phyloP scores from a whole-genome alignment of 1,284 basidiomycete species.

The Nidula niveotomentosa region DNA sequence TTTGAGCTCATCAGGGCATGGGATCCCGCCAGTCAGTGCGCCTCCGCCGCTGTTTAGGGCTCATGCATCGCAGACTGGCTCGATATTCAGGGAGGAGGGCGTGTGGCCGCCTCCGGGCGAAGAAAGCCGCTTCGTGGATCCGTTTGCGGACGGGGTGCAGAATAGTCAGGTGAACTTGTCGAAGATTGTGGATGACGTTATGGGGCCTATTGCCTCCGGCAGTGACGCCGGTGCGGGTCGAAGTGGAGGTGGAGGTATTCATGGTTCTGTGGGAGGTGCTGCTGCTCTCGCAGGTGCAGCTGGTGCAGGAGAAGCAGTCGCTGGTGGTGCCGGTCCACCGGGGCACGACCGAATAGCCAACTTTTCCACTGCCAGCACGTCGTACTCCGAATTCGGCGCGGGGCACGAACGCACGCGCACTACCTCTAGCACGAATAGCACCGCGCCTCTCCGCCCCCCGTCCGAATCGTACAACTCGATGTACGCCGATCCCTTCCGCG shows the following conservation, averaged over 20 bases:
- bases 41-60: slow-evolving; percentile 18
- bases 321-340: neutral
- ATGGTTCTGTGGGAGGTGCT: neutral
- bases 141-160: slow-evolving; percentile 15
- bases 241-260: neutral
- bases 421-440: slow-evolving; percentile 4
- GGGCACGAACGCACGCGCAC: slow-evolving; percentile 6
- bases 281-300: neutral
- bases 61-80: slow-evolving; percentile 23
- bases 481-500: slow-evolving; percentile 2
- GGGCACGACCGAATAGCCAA: neutral
- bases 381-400: neutral
- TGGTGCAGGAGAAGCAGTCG: neutral
- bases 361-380: neutral
- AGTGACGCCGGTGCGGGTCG: neutral
- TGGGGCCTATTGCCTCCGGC: slow-evolving; percentile 19
- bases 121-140: slow-evolving; percentile 18
- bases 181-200: slow-evolving; percentile 29
- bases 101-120: slow-evolving; percentile 23
- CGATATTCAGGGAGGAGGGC: slow-evolving; percentile 27
- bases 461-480: neutral
- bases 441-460: slow-evolving; percentile 3
- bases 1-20: neutral
- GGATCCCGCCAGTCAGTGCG: neutral
- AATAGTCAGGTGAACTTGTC: slow-evolving; percentile 25